Base-by-base conservation (phyloP, 2,329 filamentous ascomycete species). In the Neophaeococcomyces mojaviensis region DNA sequence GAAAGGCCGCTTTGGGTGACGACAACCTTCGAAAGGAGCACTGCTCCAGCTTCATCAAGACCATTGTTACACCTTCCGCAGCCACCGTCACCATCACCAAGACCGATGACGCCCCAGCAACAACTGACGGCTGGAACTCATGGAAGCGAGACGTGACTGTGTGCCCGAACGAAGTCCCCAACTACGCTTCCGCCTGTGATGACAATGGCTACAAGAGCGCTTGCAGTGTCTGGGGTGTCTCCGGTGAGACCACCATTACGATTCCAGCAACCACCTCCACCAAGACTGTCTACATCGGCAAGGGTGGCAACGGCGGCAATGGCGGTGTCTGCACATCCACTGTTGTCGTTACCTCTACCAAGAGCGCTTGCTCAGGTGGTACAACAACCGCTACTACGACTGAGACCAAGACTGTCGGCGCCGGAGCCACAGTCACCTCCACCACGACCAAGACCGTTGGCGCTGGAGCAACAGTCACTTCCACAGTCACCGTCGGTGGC, bases 151-250 rank as follows among this genome's bases (percentile, higher is more conserved):
- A 47, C 40, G 54, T 56, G 33, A 52, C 52, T 13, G 46, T 53
- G 18, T 56, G 54, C 52, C 54, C 54, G 30, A 56, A 56, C 43
- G 48, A 56, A 48, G 54, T 56, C 3, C 54, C 54, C 44, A 54
- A 56, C 52, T 56, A 56, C 33, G 54, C 54, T 45, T 54, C 49
- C 18, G 54, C 54, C 31, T 56, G 54, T 39, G 46, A 54, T 43
- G 41, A 49, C 5, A 47, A 46, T 37, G 47, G 39, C 39, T 56
- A 56, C 34, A 53, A 47, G 38, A 54, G 52, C 33, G 54, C 54
- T 15, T 56, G 54, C 54, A 44, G 44, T 6, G 45, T 37, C 33
- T 56, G 45, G 33, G 54, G 54, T 44, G 52, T 44, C 44, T 48
- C 48, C 22, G 49, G 47, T n/a, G 35, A 53, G 36, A 56, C 49